phyloP scores from a whole-genome alignment of 441 rosid species.

The Aleurites moluccanus region DNA sequence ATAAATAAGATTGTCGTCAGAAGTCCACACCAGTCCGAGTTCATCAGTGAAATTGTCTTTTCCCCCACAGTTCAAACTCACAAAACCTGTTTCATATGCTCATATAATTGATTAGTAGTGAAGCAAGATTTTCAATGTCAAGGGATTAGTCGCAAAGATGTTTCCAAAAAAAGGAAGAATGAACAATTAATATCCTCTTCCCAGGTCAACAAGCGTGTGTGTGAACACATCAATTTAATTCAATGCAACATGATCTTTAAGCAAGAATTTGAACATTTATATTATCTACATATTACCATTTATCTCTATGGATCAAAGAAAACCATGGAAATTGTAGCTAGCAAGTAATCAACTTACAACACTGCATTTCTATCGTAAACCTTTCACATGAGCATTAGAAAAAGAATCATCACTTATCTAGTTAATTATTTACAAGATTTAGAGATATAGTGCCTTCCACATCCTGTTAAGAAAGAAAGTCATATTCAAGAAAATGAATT shows the following conservation, averaged over 20 bases:
- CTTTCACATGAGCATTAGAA: neutral
- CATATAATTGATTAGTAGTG: constrained; percentile 2
- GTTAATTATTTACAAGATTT: neutral
- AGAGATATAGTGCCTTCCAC: neutral
- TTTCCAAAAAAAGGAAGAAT: neutral
- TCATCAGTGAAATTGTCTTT: constrained; percentile 66
- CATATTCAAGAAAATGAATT: neutral
- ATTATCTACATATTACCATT: neutral
- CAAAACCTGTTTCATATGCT: constrained; percentile 63
- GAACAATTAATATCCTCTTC: neutral
- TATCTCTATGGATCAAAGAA: neutral
- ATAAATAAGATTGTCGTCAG: constrained; percentile 56
- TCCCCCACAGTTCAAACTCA: constrained; percentile 94
- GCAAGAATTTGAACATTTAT: neutral
- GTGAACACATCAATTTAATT: neutral
- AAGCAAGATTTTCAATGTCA: neutral
- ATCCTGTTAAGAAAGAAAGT: neutral
- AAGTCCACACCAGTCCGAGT: constrained; percentile 74
- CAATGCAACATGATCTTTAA: neutral
- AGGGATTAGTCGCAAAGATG: neutral
- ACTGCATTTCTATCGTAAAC: neutral
- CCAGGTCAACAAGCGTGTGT: neutral
- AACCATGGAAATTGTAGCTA: neutral
- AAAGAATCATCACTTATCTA: neutral
- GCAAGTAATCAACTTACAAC: neutral